These are phyloP conservation scores for Pythium chondricola DNA, from an alignment of 352 stramenopile genomes.

Conservation along the genomic window DNA sequence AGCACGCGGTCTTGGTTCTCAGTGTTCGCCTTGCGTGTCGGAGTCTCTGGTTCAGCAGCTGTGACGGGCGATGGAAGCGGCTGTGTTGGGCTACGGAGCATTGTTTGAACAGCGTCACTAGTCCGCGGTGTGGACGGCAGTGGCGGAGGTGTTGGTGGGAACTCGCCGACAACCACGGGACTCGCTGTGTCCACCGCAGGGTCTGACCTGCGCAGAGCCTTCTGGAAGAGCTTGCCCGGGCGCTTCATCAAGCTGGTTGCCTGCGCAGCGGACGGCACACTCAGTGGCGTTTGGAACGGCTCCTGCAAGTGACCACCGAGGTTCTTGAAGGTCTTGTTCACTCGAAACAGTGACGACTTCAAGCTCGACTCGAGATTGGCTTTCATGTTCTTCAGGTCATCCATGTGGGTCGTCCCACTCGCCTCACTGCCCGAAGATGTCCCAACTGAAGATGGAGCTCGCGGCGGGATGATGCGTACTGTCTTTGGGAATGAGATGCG, in stretches of 20 bases:
- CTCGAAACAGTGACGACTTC: constrained; percentile 63
- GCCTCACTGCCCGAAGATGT: background rate
- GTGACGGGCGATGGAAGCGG: no score
- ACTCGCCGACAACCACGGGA: background rate
- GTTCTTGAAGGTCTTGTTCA: constrained; percentile 67
- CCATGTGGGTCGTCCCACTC: constrained; percentile 22
- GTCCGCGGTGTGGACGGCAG: background rate
- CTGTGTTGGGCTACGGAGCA: constrained; percentile 6
- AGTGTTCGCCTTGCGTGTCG: background rate
- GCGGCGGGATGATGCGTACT: constrained; percentile 30
- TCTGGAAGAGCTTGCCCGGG: constrained; percentile 59
- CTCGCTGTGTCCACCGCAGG: constrained; percentile 3
- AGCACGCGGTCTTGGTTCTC: constrained; percentile 47
- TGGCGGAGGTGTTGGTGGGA: constrained; percentile 8
- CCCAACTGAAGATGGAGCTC: background rate
- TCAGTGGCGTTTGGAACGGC: constrained; percentile 6
- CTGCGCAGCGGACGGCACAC: constrained; percentile 18
- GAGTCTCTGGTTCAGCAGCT: background rate
- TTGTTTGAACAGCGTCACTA: constrained; percentile 1
- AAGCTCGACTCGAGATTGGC: constrained; percentile 68
- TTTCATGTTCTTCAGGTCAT: constrained; percentile 73
- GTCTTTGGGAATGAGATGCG: constrained; percentile 47
- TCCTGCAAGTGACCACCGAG: constrained; percentile 44
- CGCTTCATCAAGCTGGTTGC: constrained; percentile 70
- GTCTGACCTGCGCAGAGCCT: constrained; percentile 20